Evolutionary conservation across 805 yeast genomes (phyloP).

Genomic region (Metschnikowia kofuensis): DNA sequence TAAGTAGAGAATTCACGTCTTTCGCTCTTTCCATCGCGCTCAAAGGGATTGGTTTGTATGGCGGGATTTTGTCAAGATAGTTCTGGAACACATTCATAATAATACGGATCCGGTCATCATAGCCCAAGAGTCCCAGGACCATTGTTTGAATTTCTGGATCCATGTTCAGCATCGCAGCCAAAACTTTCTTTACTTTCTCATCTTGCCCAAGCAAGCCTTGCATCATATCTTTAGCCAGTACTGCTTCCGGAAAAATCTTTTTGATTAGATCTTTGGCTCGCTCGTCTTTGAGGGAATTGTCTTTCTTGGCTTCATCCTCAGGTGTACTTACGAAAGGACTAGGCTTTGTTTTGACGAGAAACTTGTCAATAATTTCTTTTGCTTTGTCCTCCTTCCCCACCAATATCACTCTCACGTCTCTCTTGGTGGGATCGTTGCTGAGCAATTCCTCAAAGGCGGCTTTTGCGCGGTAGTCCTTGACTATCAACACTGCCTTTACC

Average conservation of each 20-base stretch:
- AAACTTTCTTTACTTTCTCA: neutral
- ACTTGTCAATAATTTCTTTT: neutral
- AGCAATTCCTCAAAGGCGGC: neutral
- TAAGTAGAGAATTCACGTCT: neutral
- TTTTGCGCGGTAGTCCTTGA: neutral
- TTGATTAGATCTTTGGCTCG: neutral
- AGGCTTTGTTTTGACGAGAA: neutral
- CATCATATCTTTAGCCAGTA: neutral
- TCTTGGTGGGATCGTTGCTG: neutral
- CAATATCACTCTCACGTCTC: neutral
- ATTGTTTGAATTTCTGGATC: neutral
- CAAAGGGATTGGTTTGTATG: neutral
- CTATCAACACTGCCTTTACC: constrained; percentile 4
- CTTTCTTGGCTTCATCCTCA: neutral
- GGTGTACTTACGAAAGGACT: neutral
- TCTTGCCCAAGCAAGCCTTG: neutral
- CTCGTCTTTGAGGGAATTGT: neutral
- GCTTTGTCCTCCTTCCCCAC: neutral
- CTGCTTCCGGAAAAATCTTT: neutral
- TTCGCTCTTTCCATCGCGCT: neutral
- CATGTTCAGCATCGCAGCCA: neutral
- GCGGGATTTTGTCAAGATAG: neutral
- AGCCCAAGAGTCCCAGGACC: neutral
- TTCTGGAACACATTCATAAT: neutral
- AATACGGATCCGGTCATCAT: neutral